Conservation (phyloP, 352 stramenopile genomes). For the Aphanomyces invadans region DNA sequence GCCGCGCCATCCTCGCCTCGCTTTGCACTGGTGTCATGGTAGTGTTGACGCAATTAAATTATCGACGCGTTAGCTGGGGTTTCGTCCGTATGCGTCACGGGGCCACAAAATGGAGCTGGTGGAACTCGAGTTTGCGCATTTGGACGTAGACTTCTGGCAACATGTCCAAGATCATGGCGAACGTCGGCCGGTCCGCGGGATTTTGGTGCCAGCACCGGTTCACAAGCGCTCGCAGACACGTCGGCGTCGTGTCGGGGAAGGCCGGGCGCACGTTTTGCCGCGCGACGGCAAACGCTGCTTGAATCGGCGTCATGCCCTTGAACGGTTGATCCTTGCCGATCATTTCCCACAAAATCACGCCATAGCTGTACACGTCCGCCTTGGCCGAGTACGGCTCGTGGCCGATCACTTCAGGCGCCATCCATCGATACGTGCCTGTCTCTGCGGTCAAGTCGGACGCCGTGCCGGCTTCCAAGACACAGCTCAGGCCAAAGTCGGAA, state of each 20-base stretch:
- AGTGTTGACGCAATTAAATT: no score
- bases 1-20: no score
- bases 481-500: constrained; percentile 83
- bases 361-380: constrained; percentile 93
- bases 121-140: constrained; percentile 80
- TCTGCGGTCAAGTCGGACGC: constrained; percentile 70
- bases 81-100: no score
- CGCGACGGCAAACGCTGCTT: constrained; percentile 80
- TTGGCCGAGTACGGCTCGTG: constrained; percentile 92
- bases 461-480: constrained; percentile 67
- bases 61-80: no score
- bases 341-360: constrained; percentile 84
- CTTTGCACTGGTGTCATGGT: no score
- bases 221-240: constrained; percentile 73
- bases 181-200: constrained; percentile 59
- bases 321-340: constrained; percentile 80
- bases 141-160: constrained; percentile 70
- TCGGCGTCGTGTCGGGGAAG: constrained; percentile 71
- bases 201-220: constrained; percentile 82
- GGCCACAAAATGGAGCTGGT: constrained; percentile 64
- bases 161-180: constrained; percentile 64
- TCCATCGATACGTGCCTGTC: constrained; percentile 90
- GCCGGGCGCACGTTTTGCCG: constrained; percentile 77
- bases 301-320: constrained; percentile 71
- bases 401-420: constrained; percentile 92